A percentile compares a stretch with the other conserved stretches of the same genome.
Conservation (phyloP, 768 basidiomycete genomes). For the Panaeolus papilionaceus region DNA sequence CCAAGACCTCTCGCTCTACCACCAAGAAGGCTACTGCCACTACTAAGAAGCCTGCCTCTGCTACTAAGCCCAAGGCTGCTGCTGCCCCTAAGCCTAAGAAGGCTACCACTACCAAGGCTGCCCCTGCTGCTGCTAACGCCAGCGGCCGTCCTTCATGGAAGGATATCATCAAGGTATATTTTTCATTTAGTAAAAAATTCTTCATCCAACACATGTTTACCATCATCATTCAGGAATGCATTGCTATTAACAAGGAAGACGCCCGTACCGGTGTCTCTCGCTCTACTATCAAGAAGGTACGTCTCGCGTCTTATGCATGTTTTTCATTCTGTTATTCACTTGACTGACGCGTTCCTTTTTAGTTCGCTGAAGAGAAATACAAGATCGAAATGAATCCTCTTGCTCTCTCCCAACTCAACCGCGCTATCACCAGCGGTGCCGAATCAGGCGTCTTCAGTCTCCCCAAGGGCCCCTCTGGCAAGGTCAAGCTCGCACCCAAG, state of each 20-base stretch:
- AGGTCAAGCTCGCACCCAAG: slow-evolving; percentile 74
- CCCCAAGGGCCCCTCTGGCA: slow-evolving; percentile 54
- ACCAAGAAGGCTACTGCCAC: slow-evolving; percentile 26
- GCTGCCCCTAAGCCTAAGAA: slow-evolving; percentile 38
- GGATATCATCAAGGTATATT: slow-evolving; percentile 56
- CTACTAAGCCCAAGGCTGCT: slow-evolving; percentile 38
- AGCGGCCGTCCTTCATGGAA: slow-evolving; percentile 56
- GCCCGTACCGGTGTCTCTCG: slow-evolving; percentile 78
- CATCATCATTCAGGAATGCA: slow-evolving; percentile 64
- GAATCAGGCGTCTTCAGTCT: slow-evolving; percentile 54
- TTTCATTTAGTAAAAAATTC: too few relatives aligned
- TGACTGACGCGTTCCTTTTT: not conserved
- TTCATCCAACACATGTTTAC: not conserved
- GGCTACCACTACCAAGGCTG: slow-evolving; percentile 31
- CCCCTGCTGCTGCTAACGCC: slow-evolving; percentile 22
- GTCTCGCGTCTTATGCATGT: slow-evolving; percentile 25
- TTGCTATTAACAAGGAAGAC: slow-evolving; percentile 67
- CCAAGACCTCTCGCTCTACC: slow-evolving; percentile 25
- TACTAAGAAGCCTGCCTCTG: slow-evolving; percentile 26
- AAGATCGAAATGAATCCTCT: slow-evolving; percentile 71
- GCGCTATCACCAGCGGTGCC: slow-evolving; percentile 70
- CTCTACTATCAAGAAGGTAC: slow-evolving; percentile 80
- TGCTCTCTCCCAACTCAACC: slow-evolving; percentile 75
- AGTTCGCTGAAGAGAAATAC: slow-evolving; percentile 89
- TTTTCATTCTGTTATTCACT: slow-evolving; percentile 1